Evolutionary conservation across 768 basidiomycete species (phyloP).

Genomic region (Kwoniella pini): DNA sequence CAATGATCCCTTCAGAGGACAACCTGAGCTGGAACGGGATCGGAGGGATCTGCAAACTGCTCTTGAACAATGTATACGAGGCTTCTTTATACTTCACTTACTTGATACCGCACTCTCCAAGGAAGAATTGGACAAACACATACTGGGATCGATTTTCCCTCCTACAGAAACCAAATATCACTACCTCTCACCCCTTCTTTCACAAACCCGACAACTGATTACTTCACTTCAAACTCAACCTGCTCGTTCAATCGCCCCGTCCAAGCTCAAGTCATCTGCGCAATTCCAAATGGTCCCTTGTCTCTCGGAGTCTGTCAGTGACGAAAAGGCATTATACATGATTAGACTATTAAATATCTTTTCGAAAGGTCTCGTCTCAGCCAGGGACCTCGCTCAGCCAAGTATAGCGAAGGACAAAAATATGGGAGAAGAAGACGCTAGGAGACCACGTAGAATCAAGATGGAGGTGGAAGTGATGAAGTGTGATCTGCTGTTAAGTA

Average conservation of each 20-base stretch:
- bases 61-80: not conserved
- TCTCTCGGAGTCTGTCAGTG: not conserved
- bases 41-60: not conserved
- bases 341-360: slow-evolving; percentile 2
- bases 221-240: slow-evolving; percentile 20
- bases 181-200: slow-evolving; percentile 20
- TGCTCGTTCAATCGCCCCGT: slow-evolving; percentile 12
- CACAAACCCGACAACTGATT: slow-evolving; percentile 15
- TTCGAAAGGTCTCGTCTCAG: not conserved
- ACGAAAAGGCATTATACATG: not conserved
- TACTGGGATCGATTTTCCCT: slow-evolving; percentile 19
- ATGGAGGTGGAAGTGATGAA: slow-evolving; percentile 30
- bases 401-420: slow-evolving; percentile 4
- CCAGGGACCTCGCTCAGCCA: too few species aligned
- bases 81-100: not conserved
- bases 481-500: slow-evolving; percentile 32
- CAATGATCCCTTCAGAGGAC: not conserved
- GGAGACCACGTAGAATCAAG: slow-evolving; percentile 22
- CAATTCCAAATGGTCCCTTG: not conserved
- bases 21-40: not conserved
- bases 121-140: slow-evolving; percentile 6
- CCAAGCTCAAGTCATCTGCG: not conserved
- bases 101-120: not conserved
- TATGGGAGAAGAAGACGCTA: slow-evolving; percentile 15
- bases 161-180: slow-evolving; percentile 5